Evolutionary conservation across 2,329 filamentous ascomycete genomes (phyloP).

Genomic region (Thermothelomyces thermophilus): DNA sequence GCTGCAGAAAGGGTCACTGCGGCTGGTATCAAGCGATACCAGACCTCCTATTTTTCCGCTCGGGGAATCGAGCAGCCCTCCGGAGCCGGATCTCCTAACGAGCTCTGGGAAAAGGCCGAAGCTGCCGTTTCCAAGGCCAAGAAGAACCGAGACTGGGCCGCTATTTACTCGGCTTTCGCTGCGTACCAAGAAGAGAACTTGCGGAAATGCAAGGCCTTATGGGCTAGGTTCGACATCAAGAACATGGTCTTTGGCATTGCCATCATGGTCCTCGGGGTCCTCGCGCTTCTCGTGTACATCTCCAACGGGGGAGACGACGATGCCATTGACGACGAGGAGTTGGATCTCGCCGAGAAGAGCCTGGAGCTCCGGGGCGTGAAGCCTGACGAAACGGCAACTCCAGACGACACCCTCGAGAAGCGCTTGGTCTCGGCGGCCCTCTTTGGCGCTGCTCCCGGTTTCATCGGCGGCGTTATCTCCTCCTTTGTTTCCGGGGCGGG

Average conservation of each 20-base stretch:
- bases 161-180: conserved; percentile 53
- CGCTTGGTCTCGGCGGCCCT: conserved; percentile 34
- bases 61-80: conserved; percentile 59
- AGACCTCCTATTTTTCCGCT: conserved; percentile 70
- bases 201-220: conserved; percentile 71
- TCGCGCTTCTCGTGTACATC: conserved; percentile 67
- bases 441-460: conserved; percentile 31
- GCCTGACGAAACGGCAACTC: conserved; percentile 25
- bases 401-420: conserved; percentile 35
- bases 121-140: conserved; percentile 17
- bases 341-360: conserved; percentile 53
- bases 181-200: conserved; percentile 75
- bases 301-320: conserved; percentile 51
- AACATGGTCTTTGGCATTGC: conserved; percentile 77
- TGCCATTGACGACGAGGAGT: conserved; percentile 47
- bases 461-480: conserved; percentile 28
- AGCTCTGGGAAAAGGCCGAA: conserved; percentile 53
- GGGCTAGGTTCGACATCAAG: conserved; percentile 84
- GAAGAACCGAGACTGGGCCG: conserved; percentile 31
- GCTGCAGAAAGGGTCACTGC: conserved; percentile 69
- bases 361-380: conserved; percentile 43
- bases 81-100: conserved; percentile 46
- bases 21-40: conserved; percentile 84
- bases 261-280: conserved; percentile 61
- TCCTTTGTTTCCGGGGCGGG: conserved; percentile 32